These are phyloP conservation scores for Rhynchosporium agropyri DNA, from an alignment of 2,329 filamentous ascomycete species.

Conservation along the genomic window DNA sequence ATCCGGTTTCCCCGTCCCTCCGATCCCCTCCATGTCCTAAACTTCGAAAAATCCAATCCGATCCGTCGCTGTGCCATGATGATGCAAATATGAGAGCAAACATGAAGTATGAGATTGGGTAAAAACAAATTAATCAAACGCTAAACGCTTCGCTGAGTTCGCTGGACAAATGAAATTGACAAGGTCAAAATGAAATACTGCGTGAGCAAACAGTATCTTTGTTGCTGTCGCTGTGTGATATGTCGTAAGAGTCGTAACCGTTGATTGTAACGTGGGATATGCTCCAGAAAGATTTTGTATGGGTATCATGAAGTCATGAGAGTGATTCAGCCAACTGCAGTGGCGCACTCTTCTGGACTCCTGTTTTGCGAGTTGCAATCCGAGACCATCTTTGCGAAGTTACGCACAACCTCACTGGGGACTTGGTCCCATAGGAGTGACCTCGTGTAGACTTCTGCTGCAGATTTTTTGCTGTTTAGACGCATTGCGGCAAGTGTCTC, in stretches of 20 bases:
- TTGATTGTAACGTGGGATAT: constrained; percentile 20
- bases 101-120: constrained; percentile 41
- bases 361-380: constrained; percentile 60
- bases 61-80: constrained; percentile 25
- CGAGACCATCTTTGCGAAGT: constrained; percentile 89
- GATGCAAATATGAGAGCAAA: constrained; percentile 28
- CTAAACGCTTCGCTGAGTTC: constrained; percentile 15
- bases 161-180: constrained; percentile 35
- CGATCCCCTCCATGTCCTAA: constrained; percentile 14
- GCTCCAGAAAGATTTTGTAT: constrained; percentile 11
- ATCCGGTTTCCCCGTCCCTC: constrained; percentile 18
- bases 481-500: constrained; percentile 82
- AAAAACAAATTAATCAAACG: constrained; percentile 18
- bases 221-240: constrained; percentile 35
- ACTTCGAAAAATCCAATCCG: constrained; percentile 11
- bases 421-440: constrained; percentile 95
- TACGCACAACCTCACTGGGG: constrained; percentile 84
- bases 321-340: constrained; percentile 31
- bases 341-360: constrained; percentile 32
- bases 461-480: constrained; percentile 67
- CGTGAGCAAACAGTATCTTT: constrained; percentile 54
- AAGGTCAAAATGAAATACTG: constrained; percentile 46
- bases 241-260: constrained; percentile 34
- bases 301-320: constrained; percentile 13
- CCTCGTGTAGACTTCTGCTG: constrained; percentile 88